Base-by-base conservation (phyloP, 2,329 filamentous ascomycete genomes). In the Gnomoniopsis smithogilvyi region DNA sequence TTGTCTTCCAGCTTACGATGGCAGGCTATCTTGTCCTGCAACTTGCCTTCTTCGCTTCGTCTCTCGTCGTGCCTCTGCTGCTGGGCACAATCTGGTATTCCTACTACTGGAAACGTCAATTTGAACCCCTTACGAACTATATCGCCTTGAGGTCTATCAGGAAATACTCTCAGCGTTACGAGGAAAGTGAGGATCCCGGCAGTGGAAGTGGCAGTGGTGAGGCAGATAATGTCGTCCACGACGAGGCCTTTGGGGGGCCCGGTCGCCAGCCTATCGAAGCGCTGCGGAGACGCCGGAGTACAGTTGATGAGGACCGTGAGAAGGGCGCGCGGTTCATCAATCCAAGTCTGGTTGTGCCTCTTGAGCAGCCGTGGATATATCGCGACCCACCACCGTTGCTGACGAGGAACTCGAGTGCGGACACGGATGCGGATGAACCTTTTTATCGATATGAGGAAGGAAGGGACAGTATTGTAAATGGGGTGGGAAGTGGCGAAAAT, bases 1-100 rank as follows among this genome's bases (percentile, higher is more conserved):
- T 96, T 2, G 85, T 98, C 46, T 97, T 97, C 69, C 92, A 99
- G 72, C 75, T 96, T 22, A 92, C 95, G 50, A 95, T 96, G 82
- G 88, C 91, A 22, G 94, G 94, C 3, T 88, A 94, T 63, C 82
- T 99, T 58, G 91, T 91, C 2, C 76, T 95, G 30, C 83, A 87
- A 57, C 78, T 82, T 52, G 92, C 91, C 0, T 90, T 92, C 66
- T 84, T 87, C 21, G 83, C 89, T 50, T 90, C 92, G 0, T 76
- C 86, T 14, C 78, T 93, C 33, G 81, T 97, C 21, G 72, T 89
- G 0, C 96, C 95, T 3, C 80, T 99, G 3, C 78, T 96, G 4
- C 77, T 88, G 11, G 85, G 86, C 34, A 97, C 94, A 0, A 77
- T 96, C 17, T 98, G 94, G 93, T 96, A 96, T 70, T 89, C 85